Percentiles rank a stretch among this genome's conserved stretches.
Conservation (phyloP, 331 rosid species). For the Pyrus hybrid region DNA sequence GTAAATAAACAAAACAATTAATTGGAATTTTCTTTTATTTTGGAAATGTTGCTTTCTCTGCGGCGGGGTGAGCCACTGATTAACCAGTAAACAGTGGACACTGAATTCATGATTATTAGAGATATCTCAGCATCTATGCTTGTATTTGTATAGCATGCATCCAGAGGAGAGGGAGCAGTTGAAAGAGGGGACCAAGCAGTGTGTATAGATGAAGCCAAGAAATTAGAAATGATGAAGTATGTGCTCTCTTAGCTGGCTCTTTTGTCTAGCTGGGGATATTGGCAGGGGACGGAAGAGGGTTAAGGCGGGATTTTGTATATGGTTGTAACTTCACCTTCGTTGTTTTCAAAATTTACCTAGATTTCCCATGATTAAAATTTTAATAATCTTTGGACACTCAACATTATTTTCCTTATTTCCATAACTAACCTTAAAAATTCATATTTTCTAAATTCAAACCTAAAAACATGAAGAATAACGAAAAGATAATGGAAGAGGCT, state of each 20-base stretch:
- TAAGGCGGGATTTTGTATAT: background rate
- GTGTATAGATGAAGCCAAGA: conserved; percentile 23
- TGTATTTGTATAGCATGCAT: background rate
- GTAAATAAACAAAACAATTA: background rate
- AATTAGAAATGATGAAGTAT: conserved; percentile 26
- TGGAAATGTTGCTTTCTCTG: background rate
- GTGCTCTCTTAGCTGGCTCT: conserved; percentile 46
- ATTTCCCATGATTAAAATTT: background rate
- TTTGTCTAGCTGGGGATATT: conserved; percentile 19
- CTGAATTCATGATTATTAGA: conserved; percentile 55
- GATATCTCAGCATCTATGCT: conserved; percentile 4
- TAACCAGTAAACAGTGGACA: conserved; percentile 27
- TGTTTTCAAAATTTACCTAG: background rate
- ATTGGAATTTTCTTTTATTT: background rate
- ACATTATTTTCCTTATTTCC: too few relatives aligned
- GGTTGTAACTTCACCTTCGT: background rate
- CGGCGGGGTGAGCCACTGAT: background rate
- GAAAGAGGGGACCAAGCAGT: conserved; percentile 13
- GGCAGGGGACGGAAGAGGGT: conserved; percentile 8
- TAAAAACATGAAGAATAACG: too few relatives aligned
- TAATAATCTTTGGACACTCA: too few relatives aligned
- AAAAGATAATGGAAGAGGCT: too few relatives aligned
- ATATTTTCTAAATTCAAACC: too few relatives aligned
- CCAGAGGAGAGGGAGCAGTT: background rate
- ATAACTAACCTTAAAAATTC: too few relatives aligned